These are phyloP conservation scores for Metarhizium humberi DNA, from an alignment of 2,329 filamentous ascomycete genomes.

Conservation along the genomic window DNA sequence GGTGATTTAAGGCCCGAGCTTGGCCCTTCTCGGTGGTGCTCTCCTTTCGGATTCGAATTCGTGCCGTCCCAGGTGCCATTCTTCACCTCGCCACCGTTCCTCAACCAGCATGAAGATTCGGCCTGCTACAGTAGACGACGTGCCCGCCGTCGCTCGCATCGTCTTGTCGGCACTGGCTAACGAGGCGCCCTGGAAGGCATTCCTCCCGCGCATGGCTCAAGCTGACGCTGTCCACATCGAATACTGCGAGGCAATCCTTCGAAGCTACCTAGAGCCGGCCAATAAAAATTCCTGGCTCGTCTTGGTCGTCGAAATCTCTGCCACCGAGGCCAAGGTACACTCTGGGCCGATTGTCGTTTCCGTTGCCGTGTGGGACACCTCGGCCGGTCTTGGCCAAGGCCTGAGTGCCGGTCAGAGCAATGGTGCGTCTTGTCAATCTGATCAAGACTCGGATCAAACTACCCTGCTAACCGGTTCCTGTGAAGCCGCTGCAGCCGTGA, in stretches of 20 bases:
- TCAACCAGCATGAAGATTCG: constrained; percentile 8
- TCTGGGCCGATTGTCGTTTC: constrained; percentile 5
- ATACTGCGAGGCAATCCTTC: neutral
- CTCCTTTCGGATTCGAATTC: neutral
- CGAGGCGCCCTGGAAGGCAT: constrained; percentile 9
- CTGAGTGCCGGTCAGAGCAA: neutral
- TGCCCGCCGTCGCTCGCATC: constrained; percentile 9
- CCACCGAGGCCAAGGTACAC: neutral
- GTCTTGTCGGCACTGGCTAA: constrained; percentile 4
- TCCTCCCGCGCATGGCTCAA: constrained; percentile 5
- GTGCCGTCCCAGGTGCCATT: no score
- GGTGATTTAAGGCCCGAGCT: no score
- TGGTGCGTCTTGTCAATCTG: neutral
- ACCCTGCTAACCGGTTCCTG: no score
- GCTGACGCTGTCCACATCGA: neutral
- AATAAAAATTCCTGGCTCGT: constrained; percentile 1
- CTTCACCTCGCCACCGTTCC: neutral
- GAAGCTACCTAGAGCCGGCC: constrained; percentile 3
- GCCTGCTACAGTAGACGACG: constrained; percentile 8
- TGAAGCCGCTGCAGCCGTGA: no score
- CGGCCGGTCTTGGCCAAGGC: neutral
- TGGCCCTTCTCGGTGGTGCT: no score
- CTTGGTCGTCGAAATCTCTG: constrained; percentile 8
- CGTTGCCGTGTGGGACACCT: constrained; percentile 10
- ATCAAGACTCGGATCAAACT: no score